Base-by-base conservation (phyloP, 345 rosid genomes). In the Lepidium aucheri region DNA sequence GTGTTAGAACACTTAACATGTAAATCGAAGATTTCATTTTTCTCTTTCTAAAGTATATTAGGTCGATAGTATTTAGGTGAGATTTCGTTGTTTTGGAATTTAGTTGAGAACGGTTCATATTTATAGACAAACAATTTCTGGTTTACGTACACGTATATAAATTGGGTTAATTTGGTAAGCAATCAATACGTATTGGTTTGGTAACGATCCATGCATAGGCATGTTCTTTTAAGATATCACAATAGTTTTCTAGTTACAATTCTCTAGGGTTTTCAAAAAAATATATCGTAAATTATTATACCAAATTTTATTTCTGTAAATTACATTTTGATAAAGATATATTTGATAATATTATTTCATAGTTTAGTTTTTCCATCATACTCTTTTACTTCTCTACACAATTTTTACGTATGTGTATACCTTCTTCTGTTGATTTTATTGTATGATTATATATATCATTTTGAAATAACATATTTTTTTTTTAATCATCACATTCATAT, bases 401-500 rank as follows among this genome's bases (percentile, higher is more conserved):
- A 65, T 41, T 33, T 7, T 8, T 41, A 26, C 30, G 30, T 26
- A 5, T 26, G 6, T 26, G 2, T 26, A 26, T 26, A 52, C 30
- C 52, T 40, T 17, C 10, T 5, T 53, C 60, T 53, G 33, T 17
- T 68, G 11, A 3, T 16, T 14, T 44, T 34, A 8, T 46, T 16
- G 12, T 58, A 40, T 28, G 20, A 26, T 46, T 35, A 22, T 26
- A 13, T n/a, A 12, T 26, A 13, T 46, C 56, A 14, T 47, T 14
- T 38, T 18, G 14, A 38, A 69, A 20, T n/a, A 18, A 69, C 36
- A 26, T 26, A 12, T 57, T 15, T 67, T 67, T 30, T n/a, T 67
- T 67, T 35, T 14, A 11, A 33, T 55, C 71, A 33, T 55, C 71
- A 44, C 46, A 68, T 57, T 40, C 71, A 44, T 38, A 68, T 57